Evolutionary conservation across 306 rosid species (phyloP).

Genomic region (Ormosia emarginata): DNA sequence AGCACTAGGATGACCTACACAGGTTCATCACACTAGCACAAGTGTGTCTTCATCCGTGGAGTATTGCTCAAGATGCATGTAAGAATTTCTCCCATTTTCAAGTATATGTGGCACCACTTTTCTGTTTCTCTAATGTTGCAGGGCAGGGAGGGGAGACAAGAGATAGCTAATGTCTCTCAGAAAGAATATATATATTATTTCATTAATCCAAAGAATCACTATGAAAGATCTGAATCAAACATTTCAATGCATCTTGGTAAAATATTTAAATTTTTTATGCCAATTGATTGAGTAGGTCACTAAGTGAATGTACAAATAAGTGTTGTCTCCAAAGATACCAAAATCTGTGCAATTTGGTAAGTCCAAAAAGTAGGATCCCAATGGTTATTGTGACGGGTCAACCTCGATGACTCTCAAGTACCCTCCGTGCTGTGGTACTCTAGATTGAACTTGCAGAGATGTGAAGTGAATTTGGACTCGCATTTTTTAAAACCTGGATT

Average conservation of each 20-base stretch:
- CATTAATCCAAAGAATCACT: conserved; percentile 30
- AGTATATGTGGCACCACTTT: neutral
- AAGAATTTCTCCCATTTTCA: neutral
- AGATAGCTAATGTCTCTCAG: neutral
- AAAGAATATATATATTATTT: neutral
- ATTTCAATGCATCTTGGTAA: conserved; percentile 21
- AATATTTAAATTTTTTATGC: conserved; percentile 3
- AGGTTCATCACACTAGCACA: no score
- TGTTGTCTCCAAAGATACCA: conserved; percentile 23
- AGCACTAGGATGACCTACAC: no score
- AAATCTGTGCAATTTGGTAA: conserved; percentile 26
- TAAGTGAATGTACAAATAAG: conserved; percentile 34
- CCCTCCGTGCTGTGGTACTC: conserved; percentile 7
- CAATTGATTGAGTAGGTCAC: conserved; percentile 22
- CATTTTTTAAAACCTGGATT: conserved; percentile 15
- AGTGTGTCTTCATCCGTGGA: no score
- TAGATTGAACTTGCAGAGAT: conserved; percentile 28
- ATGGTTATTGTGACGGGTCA: conserved; percentile 11
- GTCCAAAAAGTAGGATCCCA: conserved; percentile 14
- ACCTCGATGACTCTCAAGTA: conserved; percentile 13
- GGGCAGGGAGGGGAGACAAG: neutral
- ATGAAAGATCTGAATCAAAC: conserved; percentile 18
- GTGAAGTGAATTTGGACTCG: conserved; percentile 25
- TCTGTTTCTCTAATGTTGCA: neutral
- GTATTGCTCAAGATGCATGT: no score